Conservation (phyloP, 1,284 basidiomycete species). For the Trichosporon inkin region DNA sequence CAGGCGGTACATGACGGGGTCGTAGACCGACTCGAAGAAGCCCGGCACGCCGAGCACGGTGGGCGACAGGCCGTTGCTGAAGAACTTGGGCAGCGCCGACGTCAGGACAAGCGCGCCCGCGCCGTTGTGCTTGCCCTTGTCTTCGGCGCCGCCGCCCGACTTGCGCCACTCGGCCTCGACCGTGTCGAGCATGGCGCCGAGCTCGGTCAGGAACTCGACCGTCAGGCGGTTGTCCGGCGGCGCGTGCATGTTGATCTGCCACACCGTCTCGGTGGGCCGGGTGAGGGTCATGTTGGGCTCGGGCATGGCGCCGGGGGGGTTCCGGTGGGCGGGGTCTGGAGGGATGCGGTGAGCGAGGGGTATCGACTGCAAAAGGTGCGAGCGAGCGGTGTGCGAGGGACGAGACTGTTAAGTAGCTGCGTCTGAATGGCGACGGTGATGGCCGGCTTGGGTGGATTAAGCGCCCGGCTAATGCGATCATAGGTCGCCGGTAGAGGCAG, state of each 20-base stretch:
- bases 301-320: constrained; percentile 2
- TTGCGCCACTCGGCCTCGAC: constrained; percentile 76
- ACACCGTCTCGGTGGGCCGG: constrained; percentile 34
- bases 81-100: constrained; percentile 75
- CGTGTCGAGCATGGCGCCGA: constrained; percentile 59
- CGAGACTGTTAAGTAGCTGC: not conserved
- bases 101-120: constrained; percentile 71
- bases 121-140: constrained; percentile 48
- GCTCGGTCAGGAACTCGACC: constrained; percentile 51
- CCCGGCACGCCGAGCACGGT: constrained; percentile 57
- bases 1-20: constrained; percentile 43
- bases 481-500: no score
- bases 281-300: constrained; percentile 27
- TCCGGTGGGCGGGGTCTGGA: not conserved
- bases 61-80: constrained; percentile 80
- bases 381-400: not conserved
- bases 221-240: constrained; percentile 50
- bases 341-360: not conserved
- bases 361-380: not conserved
- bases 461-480: no score
- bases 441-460: no score
- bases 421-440: no score
- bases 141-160: constrained; percentile 47
- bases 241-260: constrained; percentile 42
- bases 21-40: constrained; percentile 61